Percentiles rank a stretch among this genome's conserved stretches.
Conservation (phyloP, 352 stramenopile species). For the Albugo candida region DNA sequence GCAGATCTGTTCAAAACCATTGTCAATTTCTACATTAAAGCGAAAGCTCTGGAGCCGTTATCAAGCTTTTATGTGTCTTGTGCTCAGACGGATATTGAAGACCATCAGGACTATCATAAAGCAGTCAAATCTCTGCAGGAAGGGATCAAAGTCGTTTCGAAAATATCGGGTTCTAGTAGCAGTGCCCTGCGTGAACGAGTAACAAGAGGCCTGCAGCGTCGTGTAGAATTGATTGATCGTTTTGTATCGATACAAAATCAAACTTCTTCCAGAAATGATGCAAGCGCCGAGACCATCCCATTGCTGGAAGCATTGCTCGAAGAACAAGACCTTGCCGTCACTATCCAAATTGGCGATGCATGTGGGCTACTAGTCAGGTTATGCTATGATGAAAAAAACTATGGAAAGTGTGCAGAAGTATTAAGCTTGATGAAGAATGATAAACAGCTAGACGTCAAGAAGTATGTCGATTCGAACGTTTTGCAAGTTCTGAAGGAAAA, state of each 20-base stretch:
- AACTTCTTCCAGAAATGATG: slow-evolving; percentile 21
- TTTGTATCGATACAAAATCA: slow-evolving; percentile 63
- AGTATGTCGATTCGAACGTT: slow-evolving; percentile 50
- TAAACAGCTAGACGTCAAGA: slow-evolving; percentile 33
- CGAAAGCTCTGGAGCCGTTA: slow-evolving; percentile 82
- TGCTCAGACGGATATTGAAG: slow-evolving; percentile 84
- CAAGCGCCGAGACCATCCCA: slow-evolving; percentile 33
- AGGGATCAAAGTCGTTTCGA: slow-evolving; percentile 70
- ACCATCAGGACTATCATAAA: slow-evolving; percentile 90
- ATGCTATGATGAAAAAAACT: slow-evolving; percentile 43
- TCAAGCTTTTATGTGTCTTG: slow-evolving; percentile 83
- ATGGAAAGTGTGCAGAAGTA: slow-evolving; percentile 36
- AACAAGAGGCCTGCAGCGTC: slow-evolving; percentile 28
- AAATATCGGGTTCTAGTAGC: slow-evolving; percentile 17
- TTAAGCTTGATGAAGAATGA: slow-evolving; percentile 61
- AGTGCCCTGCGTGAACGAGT: slow-evolving; percentile 46
- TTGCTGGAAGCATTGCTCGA: slow-evolving; percentile 71
- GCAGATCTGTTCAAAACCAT: slow-evolving; percentile 85
- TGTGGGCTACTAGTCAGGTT: slow-evolving; percentile 76
- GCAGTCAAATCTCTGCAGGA: slow-evolving; percentile 79
- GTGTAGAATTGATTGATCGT: slow-evolving; percentile 58
- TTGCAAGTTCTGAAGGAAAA: slow-evolving; percentile 53
- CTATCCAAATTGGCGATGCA: slow-evolving; percentile 77
- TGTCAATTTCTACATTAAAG: slow-evolving; percentile 88
- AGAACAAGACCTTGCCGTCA: slow-evolving; percentile 62